These are phyloP conservation scores for Colletotrichum lupini DNA, from an alignment of 2,329 filamentous ascomycete genomes.

Conservation along the genomic window DNA sequence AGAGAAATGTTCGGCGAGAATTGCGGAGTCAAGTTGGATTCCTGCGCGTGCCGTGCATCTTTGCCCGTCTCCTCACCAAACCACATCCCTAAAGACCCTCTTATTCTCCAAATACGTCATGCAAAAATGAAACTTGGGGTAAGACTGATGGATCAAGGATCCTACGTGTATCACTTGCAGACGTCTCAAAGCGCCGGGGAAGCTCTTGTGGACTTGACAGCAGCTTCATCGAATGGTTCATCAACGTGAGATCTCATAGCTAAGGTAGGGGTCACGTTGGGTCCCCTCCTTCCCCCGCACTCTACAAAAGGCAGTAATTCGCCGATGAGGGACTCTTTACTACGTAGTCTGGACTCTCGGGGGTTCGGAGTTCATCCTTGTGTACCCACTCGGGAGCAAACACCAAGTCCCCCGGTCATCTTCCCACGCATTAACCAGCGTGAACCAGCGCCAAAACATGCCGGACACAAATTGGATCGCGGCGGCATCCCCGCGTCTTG, in stretches of 20 bases:
- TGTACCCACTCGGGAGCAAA: neutral
- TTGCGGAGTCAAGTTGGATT: neutral
- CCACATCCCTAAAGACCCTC: neutral
- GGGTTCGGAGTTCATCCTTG: conserved; percentile 16
- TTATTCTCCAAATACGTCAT: conserved; percentile 27
- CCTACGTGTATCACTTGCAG: neutral
- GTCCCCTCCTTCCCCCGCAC: neutral
- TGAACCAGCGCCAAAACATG: neutral
- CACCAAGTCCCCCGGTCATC: neutral
- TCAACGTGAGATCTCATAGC: neutral
- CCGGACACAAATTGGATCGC: conserved; percentile 4
- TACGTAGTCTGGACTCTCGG: neutral
- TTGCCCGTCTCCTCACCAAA: neutral
- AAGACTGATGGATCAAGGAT: neutral
- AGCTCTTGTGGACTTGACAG: neutral
- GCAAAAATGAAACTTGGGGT: conserved; percentile 4
- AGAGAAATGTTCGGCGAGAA: conserved; percentile 15
- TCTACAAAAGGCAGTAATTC: conserved; percentile 9
- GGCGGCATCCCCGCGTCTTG: conserved; percentile 22
- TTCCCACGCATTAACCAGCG: neutral
- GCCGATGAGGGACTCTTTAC: neutral
- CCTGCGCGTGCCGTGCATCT: neutral
- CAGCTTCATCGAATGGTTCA: neutral
- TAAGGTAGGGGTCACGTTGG: neutral
- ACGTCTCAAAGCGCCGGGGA: neutral